A percentile compares a stretch with the other conserved stretches of the same genome.
Conservation (phyloP, 345 rosid species). For the Bruguiera sexangula region DNA sequence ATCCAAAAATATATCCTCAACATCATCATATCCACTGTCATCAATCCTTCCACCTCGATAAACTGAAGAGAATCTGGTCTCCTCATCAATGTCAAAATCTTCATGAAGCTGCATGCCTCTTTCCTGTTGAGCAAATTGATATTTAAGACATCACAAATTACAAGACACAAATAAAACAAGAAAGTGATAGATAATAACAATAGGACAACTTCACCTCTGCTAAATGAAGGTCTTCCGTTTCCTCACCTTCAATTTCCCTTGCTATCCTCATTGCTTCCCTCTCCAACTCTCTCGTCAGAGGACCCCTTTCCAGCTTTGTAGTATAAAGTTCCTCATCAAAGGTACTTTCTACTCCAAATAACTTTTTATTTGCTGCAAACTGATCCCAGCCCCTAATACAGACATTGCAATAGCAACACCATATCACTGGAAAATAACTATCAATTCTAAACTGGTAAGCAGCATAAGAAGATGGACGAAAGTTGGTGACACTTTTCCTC, state of each 20-base stretch:
- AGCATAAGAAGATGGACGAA: too few relatives aligned
- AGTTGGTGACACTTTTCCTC: too few relatives aligned
- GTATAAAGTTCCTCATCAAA: slow-evolving; percentile 88
- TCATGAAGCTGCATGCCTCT: slow-evolving; percentile 65
- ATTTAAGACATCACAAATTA: slow-evolving; percentile 9
- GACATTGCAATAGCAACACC: neutral
- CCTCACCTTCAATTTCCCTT: slow-evolving; percentile 88
- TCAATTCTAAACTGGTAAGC: neutral
- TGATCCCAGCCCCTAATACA: slow-evolving; percentile 74
- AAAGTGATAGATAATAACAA: slow-evolving; percentile 14
- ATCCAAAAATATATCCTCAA: slow-evolving; percentile 59
- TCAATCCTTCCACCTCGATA: slow-evolving; percentile 48
- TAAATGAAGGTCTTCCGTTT: slow-evolving; percentile 75
- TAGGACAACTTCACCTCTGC: slow-evolving; percentile 63
- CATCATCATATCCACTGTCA: slow-evolving; percentile 76
- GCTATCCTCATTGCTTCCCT: slow-evolving; percentile 82
- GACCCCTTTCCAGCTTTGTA: slow-evolving; percentile 75
- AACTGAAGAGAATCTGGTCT: slow-evolving; percentile 82
- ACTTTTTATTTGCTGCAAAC: slow-evolving; percentile 63
- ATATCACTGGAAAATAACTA: neutral
- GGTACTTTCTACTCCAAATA: slow-evolving; percentile 90
- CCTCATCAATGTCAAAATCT: slow-evolving; percentile 67
- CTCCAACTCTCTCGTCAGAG: slow-evolving; percentile 55
- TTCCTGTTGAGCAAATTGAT: slow-evolving; percentile 55
- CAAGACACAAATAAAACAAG: slow-evolving; percentile 1